Base-by-base conservation (phyloP, 805 yeast genomes). In the Danielozyma ontarioensis region DNA sequence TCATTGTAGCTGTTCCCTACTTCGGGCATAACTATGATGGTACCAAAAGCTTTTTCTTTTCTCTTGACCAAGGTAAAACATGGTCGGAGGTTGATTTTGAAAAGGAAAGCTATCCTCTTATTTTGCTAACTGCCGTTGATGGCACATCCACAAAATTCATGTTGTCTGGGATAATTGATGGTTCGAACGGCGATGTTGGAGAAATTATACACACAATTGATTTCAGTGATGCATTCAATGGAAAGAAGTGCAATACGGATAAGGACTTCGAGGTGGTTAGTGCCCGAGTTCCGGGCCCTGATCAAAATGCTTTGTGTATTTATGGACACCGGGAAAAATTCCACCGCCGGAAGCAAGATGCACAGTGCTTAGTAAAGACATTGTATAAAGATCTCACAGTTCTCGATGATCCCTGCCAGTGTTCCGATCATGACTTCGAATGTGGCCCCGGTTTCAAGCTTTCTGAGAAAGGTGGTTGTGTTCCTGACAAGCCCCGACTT, bases 51-150 rank as follows among this genome's bases (percentile, higher is more conserved):
- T 41, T 67, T 24, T 50, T 46, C 24, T 86, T 68, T 46, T 79
- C 94, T 0, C 50, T 79, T 11, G 89, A 86, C 51, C 87, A 83
- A 50, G 96, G 96, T 28, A 51, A 63, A 22, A 55, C 80, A 3
- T 86, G 93, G 89, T 38, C 51, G 4, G 64, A 64, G 25, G 59
- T 63, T 21, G 62, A 69, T n/a, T 51, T 85, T 4, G 78, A 72
- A 6, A 33, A 42, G 6, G 39, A 64, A 1, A 46, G 78, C 11
- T 44, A 47, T 24, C 77, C 81, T 0, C 35, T 55, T 3, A 47
- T 57, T 4, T 35, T 80, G 5, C 52, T 76, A 1, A 76, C 88
- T 0, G 73, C 85, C 0, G 68, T 75, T 12, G 95, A 85, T 57
- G 85, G 90, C 1, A 72, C 88, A 0, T 77, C 87, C 3, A 56